These are phyloP conservation scores for Colletotrichum tropicicola DNA, from an alignment of 2,329 filamentous ascomycete genomes.

Conservation along the genomic window DNA sequence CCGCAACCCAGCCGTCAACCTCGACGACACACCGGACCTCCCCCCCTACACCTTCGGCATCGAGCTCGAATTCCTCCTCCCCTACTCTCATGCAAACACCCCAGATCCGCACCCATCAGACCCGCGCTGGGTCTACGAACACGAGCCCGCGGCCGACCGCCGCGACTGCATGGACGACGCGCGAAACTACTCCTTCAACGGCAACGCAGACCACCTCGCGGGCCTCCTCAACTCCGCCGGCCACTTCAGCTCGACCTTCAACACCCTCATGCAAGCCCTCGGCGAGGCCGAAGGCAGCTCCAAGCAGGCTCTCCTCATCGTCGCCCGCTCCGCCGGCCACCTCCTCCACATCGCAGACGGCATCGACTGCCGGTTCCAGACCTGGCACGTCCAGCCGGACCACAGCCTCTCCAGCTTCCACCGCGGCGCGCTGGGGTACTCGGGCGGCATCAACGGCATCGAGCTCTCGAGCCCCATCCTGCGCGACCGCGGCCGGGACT, in stretches of 20 bases:
- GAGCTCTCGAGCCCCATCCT: slow-evolving; percentile 17
- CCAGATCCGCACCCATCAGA: background rate
- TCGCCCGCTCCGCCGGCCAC: background rate
- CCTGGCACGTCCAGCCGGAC: slow-evolving; percentile 11
- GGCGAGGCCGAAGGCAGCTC: background rate
- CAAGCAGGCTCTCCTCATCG: background rate
- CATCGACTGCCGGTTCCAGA: background rate
- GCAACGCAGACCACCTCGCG: background rate
- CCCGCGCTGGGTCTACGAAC: slow-evolving; percentile 1
- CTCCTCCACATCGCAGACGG: background rate
- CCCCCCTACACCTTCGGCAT: slow-evolving; percentile 22
- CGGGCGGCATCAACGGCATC: background rate
- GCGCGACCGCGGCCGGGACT: background rate
- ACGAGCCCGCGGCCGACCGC: background rate
- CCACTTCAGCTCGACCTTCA: background rate
- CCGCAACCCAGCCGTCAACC: background rate
- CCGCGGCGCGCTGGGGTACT: background rate
- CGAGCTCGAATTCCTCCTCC: slow-evolving; percentile 21
- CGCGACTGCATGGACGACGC: background rate
- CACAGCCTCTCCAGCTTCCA: background rate
- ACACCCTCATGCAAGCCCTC: background rate
- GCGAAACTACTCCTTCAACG: background rate
- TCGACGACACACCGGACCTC: background rate
- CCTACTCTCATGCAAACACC: background rate
- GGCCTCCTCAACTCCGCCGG: background rate